phyloP scores from a whole-genome alignment of 805 yeast species.

The Sugiyamaella marilandica region DNA sequence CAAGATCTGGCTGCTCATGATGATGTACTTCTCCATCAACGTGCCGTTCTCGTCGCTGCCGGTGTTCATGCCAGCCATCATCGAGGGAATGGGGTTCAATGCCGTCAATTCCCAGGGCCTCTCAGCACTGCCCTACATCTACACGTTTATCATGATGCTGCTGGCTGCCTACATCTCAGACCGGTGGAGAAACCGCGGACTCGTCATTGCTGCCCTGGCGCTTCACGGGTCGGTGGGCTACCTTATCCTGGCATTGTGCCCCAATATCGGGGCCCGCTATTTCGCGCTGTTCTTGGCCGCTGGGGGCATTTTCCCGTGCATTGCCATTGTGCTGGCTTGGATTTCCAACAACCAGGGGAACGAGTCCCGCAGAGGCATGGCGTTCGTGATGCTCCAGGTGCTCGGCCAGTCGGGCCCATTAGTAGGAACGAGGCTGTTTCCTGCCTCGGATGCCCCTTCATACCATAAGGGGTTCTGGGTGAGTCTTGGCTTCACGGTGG shows the following conservation, averaged over 20 bases:
- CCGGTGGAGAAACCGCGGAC: conserved; percentile 28
- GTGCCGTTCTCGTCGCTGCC: conserved; percentile 38
- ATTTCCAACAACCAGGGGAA: conserved; percentile 29
- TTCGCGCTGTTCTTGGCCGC: conserved; percentile 28
- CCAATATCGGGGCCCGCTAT: conserved; percentile 24
- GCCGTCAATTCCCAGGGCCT: conserved; percentile 41
- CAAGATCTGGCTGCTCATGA: conserved; percentile 16
- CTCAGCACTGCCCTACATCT: conserved; percentile 43
- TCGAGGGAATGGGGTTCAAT: conserved; percentile 40
- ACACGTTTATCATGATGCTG: conserved; percentile 40
- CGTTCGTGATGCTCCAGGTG: conserved; percentile 27
- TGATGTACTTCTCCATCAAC: conserved; percentile 26
- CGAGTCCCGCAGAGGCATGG: conserved; percentile 28
- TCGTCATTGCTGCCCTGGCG: conserved; percentile 15
- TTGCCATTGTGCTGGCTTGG: conserved; percentile 27
- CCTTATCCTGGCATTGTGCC: conserved; percentile 25
- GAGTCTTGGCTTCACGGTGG: conserved; percentile 19
- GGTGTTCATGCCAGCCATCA: conserved; percentile 44
- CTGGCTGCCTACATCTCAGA: conserved; percentile 45
- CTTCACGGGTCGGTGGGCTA: conserved; percentile 20
- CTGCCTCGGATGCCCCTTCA: conserved; percentile 22
- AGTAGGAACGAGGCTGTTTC: conserved; percentile 30
- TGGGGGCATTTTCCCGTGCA: conserved; percentile 27
- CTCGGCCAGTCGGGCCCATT: conserved; percentile 33
- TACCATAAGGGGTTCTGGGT: conserved; percentile 26